Evolutionary conservation across 129 eudicot species (phyloP), one percentile per base, ranked within the genome.

Genomic region (Centaurea solstitialis): DNA sequence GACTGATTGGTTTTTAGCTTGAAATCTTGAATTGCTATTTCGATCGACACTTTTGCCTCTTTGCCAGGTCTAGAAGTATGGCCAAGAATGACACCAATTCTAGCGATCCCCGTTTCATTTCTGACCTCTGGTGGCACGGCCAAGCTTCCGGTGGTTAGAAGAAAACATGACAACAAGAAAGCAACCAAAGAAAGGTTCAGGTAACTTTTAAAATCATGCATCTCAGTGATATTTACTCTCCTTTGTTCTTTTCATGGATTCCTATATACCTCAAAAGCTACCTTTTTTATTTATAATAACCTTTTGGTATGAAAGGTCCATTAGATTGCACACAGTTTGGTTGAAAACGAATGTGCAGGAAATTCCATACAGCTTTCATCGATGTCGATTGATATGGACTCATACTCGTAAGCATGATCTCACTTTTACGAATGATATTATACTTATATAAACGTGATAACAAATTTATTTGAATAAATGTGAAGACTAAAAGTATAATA

Each of bases 31-130:
- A 79, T 41, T 17, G 91, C 94, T 74, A 90, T 81, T 72, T 88
- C 90, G 10, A 90, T 79, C 6, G 91, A 87, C 15, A 86, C 86
- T 81, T 83, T 86, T 2, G 87, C 70, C 66, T 90, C 94, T 82
- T 83, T 83, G 3, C 91, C 94, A 10, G 74, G 80, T 15, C 91
- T 83, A 72, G 88, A 62, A 10, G 45, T 76, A 6, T 74, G 70
- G 72, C 86, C 94, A n/a, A 86, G 24, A 68, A 90, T 73, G 18
- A 69, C 91, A 17, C 94, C 94, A 26, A 88, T 69, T 65, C 45
- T n/a, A 75, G 62, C 21, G 62, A 53, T 17, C 20, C 67, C 11
- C 4, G 26, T 73, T 50, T 80, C 79, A 8, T 80, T 73, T 64
- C 11, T 8, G 21, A 13, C 67, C 59, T 80, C 72, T 73, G 77